A percentile compares a stretch with the other conserved stretches of the same genome.
These are phyloP conservation scores for Capronia coronata DNA, from an alignment of 2,329 filamentous ascomycete genomes.

Conservation along the genomic window DNA sequence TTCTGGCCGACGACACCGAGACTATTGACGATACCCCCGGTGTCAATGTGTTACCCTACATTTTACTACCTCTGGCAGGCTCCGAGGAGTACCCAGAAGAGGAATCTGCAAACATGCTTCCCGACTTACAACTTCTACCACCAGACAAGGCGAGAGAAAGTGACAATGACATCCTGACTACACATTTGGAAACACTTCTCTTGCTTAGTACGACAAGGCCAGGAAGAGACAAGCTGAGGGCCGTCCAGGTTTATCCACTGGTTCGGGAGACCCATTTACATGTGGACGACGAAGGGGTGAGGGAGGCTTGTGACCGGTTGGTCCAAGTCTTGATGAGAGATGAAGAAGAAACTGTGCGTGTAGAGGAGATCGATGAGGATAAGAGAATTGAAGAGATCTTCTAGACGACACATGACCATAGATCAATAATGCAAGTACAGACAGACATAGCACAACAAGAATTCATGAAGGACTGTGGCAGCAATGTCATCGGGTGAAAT, in stretches of 20 bases:
- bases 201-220: constrained; percentile 71
- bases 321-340: constrained; percentile 85
- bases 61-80: constrained; percentile 81
- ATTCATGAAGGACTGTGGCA: background rate
- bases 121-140: constrained; percentile 81
- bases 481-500: too few relatives aligned
- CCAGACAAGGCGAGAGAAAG: constrained; percentile 81
- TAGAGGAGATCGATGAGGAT: constrained; percentile 37
- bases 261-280: constrained; percentile 77
- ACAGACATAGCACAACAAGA: background rate
- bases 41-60: constrained; percentile 71
- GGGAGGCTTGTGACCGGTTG: constrained; percentile 77
- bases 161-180: constrained; percentile 69
- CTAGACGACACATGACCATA: constrained; percentile 25
- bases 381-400: constrained; percentile 43
- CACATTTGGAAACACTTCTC: constrained; percentile 81
- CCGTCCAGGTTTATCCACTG: constrained; percentile 79
- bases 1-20: constrained; percentile 62
- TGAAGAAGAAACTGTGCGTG: constrained; percentile 50
- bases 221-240: constrained; percentile 67
- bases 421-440: background rate
- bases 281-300: constrained; percentile 70
- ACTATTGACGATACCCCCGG: constrained; percentile 8
- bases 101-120: constrained; percentile 77
- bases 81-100: constrained; percentile 83